Base-by-base conservation (phyloP, 1,284 basidiomycete genomes). In the Cystobasidium pallidum region DNA sequence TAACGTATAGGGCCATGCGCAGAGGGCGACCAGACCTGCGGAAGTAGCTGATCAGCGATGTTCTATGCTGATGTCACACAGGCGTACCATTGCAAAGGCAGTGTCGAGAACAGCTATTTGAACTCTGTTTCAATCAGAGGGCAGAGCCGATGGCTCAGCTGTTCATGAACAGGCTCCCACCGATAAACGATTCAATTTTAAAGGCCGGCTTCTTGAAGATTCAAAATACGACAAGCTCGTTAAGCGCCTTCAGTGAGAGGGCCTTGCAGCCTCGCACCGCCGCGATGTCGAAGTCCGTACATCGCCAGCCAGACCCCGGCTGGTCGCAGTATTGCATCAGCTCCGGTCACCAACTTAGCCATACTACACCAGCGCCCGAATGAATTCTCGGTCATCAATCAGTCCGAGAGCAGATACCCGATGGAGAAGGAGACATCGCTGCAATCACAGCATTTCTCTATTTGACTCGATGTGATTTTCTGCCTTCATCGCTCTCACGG, bases 111-210 rank as follows among this genome's bases (percentile, higher is more conserved):
- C 49, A 52, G 49, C 6, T 52, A 28, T 52, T 52, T 28, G n/a
- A 52, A 28, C 49, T n/a, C 49, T 52, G 49, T 52, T 21, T 28
- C 49, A 52, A 28, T 21, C 49, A 52, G 26, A 28, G 26, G 26
- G n/a, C n/a, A 21, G 49, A 21, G n/a, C 19, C n/a, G 49, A 52
- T n/a, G 49, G 6, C 49, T 52, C 49, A 52, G 49, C 26, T 52
- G 49, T 28, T 52, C n/a, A 28, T 52, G 49, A 52, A 28, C n/a
- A 58, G 30, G n/a, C 55, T 24, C 19, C 30, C 55, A 58, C 55
- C 55, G 55, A 58, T 58, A 58, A 58, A 8, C 55, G 55, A 30
- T 58, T 28, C 55, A 58, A 58, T 34, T 15, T n/a, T 39, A 30
- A 32, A 39, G 55, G 55, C n/a, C n/a, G 30, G 55, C n/a, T 39